A percentile compares a stretch with the other conserved stretches of the same genome.
phyloP scores from a whole-genome alignment of 148 eudicot genomes.

The Dysphania ambrosioides region DNA sequence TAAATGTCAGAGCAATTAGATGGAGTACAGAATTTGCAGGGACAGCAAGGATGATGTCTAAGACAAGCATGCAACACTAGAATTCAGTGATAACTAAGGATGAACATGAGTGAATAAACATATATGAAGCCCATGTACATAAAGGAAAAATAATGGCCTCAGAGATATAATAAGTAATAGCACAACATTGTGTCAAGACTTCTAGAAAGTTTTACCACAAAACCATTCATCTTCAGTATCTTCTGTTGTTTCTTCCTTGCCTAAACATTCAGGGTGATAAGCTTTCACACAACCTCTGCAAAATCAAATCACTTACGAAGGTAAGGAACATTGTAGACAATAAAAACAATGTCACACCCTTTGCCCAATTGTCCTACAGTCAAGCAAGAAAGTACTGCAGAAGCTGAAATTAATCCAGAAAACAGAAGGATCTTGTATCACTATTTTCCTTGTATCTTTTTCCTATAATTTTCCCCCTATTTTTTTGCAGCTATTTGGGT shows the following conservation, averaged over 20 bases:
- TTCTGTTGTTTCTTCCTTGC: slow-evolving; percentile 37
- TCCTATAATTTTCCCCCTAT: neutral
- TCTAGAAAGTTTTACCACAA: slow-evolving; percentile 47
- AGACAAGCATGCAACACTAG: neutral
- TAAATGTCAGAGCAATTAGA: too few species aligned
- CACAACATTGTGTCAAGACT: slow-evolving; percentile 2
- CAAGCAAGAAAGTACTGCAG: neutral
- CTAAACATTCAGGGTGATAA: slow-evolving; percentile 63
- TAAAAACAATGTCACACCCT: neutral
- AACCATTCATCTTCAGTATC: slow-evolving; percentile 40
- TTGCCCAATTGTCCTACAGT: neutral
- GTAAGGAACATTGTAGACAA: neutral
- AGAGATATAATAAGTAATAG: neutral
- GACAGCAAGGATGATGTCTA: neutral
- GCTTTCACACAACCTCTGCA: slow-evolving; percentile 60
- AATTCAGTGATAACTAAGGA: neutral
- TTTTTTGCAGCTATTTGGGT: neutral
- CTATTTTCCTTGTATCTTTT: neutral
- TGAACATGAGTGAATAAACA: neutral
- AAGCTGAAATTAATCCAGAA: neutral
- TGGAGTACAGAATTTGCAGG: neutral
- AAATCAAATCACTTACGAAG: neutral
- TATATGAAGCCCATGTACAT: neutral
- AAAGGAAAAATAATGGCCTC: neutral
- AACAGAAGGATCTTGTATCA: neutral